Base-by-base conservation (phyloP, 2,329 filamentous ascomycete genomes). In the Penicillium decumbens region DNA sequence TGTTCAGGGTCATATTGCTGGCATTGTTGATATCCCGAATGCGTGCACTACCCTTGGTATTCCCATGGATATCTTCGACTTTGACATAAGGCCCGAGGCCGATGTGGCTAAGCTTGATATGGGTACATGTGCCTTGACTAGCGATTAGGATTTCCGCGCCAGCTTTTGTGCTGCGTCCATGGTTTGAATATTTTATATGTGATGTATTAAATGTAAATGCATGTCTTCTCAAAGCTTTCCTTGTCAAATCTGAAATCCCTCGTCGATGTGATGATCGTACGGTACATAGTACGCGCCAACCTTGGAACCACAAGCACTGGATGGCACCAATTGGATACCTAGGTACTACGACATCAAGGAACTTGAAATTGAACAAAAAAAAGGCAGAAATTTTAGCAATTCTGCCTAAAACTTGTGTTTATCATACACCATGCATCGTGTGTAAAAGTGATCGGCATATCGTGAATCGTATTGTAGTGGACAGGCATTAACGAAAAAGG, bases 31-130 rank as follows among this genome's bases (percentile, higher is more conserved):
- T 68, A 88, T 95, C 42, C 90, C 90, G 0, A 95, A 95, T 65
- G 88, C 87, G 0, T 95, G 91, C 65, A 95, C 90, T 3, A 95
- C 91, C 0, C 75, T 95, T 51, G 90, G 89, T 0, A 66, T 95
- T 46, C 91, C 91, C 1, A 89, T 95, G 77, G 91, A 95, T 71
- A 95, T 96, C 45, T 96, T 96, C 62, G 88, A 93, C 64, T 95
- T 96, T 70, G 90, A 95, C 66, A 92, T 95, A 58, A 81, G 83
- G 41, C 88, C 89, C 0, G 77, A 78, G 48, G 76, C 75, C 4
- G 76, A 78, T 6, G 80, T 79, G 2, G 74, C 80, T 64, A 81
- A 82, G 73, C 68, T 76, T 49, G 83, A 90, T 65, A 79, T 90
- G 79, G 87, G 86, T 1, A 74, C 66, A 35, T 93, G 88, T 68